Conservation (phyloP, 441 rosid species). For the Populus hybrid region DNA sequence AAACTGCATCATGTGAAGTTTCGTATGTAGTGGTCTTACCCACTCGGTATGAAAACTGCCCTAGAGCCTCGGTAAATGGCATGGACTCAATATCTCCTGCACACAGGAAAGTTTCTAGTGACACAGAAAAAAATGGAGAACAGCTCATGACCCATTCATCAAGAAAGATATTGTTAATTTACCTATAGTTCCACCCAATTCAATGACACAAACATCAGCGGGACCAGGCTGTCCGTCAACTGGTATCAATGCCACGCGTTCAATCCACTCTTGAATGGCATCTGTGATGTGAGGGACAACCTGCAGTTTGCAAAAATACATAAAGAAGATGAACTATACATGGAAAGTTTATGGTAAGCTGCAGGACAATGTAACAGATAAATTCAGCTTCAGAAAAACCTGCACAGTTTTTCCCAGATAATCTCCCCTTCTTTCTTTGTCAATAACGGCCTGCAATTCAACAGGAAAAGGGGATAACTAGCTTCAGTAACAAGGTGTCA, state of each 20-base stretch:
- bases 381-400: slow-evolving; percentile 34
- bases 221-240: slow-evolving; percentile 71
- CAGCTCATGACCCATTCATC: slow-evolving; percentile 1
- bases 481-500: not conserved
- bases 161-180: slow-evolving; percentile 7
- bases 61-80: too few relatives aligned
- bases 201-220: slow-evolving; percentile 87
- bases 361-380: slow-evolving; percentile 1
- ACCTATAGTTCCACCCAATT: slow-evolving; percentile 96
- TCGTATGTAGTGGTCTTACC: too few relatives aligned
- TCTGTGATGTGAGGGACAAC: slow-evolving; percentile 90
- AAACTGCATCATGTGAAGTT: too few relatives aligned
- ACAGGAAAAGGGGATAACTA: not conserved
- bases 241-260: slow-evolving; percentile 63
- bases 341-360: not conserved
- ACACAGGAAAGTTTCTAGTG: too few relatives aligned
- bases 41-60: too few relatives aligned
- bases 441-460: slow-evolving; percentile 57
- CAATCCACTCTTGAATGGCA: slow-evolving; percentile 89
- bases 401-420: slow-evolving; percentile 94
- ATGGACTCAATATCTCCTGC: too few relatives aligned
- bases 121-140: slow-evolving; percentile 1
- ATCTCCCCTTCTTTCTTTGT: slow-evolving; percentile 95
- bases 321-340: not conserved
- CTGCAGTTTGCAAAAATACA: slow-evolving; percentile 28